Evolutionary conservation across 2,329 filamentous ascomycete species (phyloP).

Genomic region (Aspergillus niger): DNA sequence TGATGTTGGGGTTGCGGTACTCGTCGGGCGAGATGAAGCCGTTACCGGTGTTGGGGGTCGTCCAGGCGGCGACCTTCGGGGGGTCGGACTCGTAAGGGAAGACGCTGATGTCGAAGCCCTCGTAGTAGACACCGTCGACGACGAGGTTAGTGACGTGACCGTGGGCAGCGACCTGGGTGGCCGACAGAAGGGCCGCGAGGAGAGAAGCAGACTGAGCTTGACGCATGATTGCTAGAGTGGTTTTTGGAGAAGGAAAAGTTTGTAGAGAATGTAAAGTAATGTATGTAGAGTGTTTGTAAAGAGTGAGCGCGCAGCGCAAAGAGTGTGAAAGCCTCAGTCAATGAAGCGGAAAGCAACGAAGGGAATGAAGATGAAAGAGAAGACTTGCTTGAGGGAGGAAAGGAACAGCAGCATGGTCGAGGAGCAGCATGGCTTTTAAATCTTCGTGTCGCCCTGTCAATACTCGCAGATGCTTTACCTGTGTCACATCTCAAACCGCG

Average conservation of each 20-base stretch:
- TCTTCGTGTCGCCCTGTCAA: neutral
- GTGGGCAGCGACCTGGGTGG: slow-evolving; percentile 34
- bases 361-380: neutral
- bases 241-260: neutral
- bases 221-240: slow-evolving; percentile 11
- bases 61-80: slow-evolving; percentile 55
- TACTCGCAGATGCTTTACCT: neutral
- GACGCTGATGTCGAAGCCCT: slow-evolving; percentile 42
- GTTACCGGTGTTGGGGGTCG: slow-evolving; percentile 52
- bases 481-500: neutral
- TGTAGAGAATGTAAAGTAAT: slow-evolving; percentile 5
- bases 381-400: slow-evolving; percentile 1
- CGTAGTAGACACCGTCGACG: slow-evolving; percentile 38
- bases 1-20: slow-evolving; percentile 51
- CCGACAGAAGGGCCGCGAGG: slow-evolving; percentile 33
- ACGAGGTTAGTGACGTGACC: slow-evolving; percentile 40
- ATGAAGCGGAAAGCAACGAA: slow-evolving; percentile 11
- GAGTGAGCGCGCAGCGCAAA: slow-evolving; percentile 15
- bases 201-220: slow-evolving; percentile 24
- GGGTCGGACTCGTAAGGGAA: slow-evolving; percentile 34
- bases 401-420: neutral
- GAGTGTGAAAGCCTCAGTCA: slow-evolving; percentile 15
- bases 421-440: neutral
- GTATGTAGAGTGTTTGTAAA: neutral
- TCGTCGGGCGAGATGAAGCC: slow-evolving; percentile 52